Evolutionary conservation across 495 filamentous ascomycete species (phyloP).

Genomic region (Apodospora peruviana): DNA sequence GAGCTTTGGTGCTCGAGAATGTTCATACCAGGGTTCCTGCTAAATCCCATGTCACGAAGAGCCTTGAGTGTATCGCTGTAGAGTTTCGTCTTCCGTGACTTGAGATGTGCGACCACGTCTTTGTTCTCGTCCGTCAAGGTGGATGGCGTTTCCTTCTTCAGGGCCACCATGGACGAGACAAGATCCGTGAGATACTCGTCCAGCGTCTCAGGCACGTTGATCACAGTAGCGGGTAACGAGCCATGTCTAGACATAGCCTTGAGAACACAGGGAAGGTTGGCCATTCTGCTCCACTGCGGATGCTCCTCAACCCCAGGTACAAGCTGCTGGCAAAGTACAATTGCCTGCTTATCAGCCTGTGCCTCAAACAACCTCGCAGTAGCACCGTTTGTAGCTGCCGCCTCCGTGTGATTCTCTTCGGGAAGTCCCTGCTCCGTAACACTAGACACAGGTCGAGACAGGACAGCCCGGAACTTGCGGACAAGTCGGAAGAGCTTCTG

Average conservation of each 20-base stretch:
- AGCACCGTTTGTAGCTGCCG: neutral
- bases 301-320: slow-evolving; percentile 53
- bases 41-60: slow-evolving; percentile 82
- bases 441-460: slow-evolving; percentile 63
- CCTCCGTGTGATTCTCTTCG: slow-evolving; percentile 30
- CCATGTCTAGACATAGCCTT: slow-evolving; percentile 43
- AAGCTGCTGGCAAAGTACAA: slow-evolving; percentile 45
- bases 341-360: slow-evolving; percentile 39
- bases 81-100: slow-evolving; percentile 82
- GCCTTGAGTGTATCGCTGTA: slow-evolving; percentile 80
- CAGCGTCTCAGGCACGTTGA: slow-evolving; percentile 56
- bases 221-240: slow-evolving; percentile 40
- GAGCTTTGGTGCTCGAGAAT: slow-evolving; percentile 66
- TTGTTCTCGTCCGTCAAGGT: slow-evolving; percentile 77
- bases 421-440: slow-evolving; percentile 64
- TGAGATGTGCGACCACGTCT: slow-evolving; percentile 74
- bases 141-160: slow-evolving; percentile 75
- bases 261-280: slow-evolving; percentile 59
- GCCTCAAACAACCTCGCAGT: slow-evolving; percentile 28
- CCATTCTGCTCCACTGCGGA: slow-evolving; percentile 57
- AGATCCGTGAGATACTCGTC: slow-evolving; percentile 62
- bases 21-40: slow-evolving; percentile 65
- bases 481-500: slow-evolving; percentile 87
- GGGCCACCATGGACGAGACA: slow-evolving; percentile 58
- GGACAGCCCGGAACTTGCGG: slow-evolving; percentile 72